Evolutionary conservation across 2,329 filamentous ascomycete species (phyloP), one percentile per base, ranked within the genome.

Genomic region (Colletotrichum navitas): DNA sequence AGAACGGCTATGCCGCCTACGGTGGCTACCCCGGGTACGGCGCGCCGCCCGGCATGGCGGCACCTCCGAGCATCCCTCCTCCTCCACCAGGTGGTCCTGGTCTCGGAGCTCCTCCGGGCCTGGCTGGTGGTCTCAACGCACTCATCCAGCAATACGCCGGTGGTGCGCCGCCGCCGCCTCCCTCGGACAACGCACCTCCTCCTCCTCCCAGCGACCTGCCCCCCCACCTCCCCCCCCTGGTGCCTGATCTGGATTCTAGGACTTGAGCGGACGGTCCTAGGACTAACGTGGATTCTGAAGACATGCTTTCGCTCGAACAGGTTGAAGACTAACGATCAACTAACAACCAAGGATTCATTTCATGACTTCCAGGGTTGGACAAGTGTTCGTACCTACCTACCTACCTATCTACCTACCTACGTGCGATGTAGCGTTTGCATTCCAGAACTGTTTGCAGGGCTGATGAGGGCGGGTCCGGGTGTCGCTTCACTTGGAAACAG

Each of bases 81-180:
- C 78, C 69, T 75, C 78, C 68, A 24, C 71, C 73, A 64, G 74
- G 77, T 65, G 78, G 81, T 66, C 81, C 82, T n/a, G 82, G 82
- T 63, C 83, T 90, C 55, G 83, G 84, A 71, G 86, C 85, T 69
- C 87, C 87, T 56, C 87, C 89, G 76, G 86, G 83, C 72, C 83
- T 89, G 32, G 81, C 82, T 54, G 86, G 87, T 72, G 89, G 89
- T 51, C 83, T 92, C 72, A 90, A 88, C 78, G 88, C 89, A 58
- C 84, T 93, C 70, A 91, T 92, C 76, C 89, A 92, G 80, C 90
- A 91, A 77, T 93, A 89, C 73, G 85, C 88, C 49, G 83, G 83
- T 74, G 84, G 85, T 59, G 82, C 81, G 41, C 83, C 80, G 51
- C 83, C 83, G 47, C 85, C 86, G 68, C 88, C 88, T 84, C 86